Base-by-base conservation (phyloP, 148 eudicot genomes). In the Heliosperma pusillum region DNA sequence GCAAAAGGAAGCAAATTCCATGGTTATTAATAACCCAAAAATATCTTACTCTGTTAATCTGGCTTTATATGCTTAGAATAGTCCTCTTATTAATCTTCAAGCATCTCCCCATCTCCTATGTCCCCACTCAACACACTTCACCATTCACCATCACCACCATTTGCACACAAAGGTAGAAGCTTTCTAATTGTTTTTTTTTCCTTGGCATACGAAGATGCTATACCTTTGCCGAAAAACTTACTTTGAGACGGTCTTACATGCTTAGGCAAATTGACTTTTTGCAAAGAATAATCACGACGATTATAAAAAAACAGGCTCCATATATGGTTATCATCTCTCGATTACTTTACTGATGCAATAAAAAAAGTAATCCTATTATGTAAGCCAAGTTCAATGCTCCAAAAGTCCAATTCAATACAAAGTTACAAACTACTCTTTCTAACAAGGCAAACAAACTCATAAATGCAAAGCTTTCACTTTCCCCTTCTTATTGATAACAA, bases 1-100 rank as follows among this genome's bases (percentile, higher is more conserved):
- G 29, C 78, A 66, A 66, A 33, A 25, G 42, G 58, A 30, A 75
- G 61, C 77, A 75, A 52, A 22, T n/a, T 33, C 24, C 52, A 65
- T 30, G 71, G 71, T 64, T 65, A 45, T 25, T 45, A 45, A 44
- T 19, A 20, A 24, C 19, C 36, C 66, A 22, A 33, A 55, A 59
- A 74, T 16, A 47, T 52, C 69, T 22, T 72, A 25, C 30, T 20
- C 53, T 60, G 9, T 30, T 20, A 71, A 77, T 77, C 42, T 67
- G 71, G 26, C 10, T n/a, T 61, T 24, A 50, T 52, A 24, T 19
- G 16, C 26, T 26, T 50, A 50, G 40, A 70, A 3, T 50, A 70
- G 24, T 24, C 33, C 33, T 68, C 55, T 2, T 24, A 68, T 50
- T 17, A 66, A 45, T 40, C 24, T 66, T 19, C 6, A 40, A 15